Evolutionary conservation across 768 basidiomycete genomes (phyloP), one percentile per base, ranked within the genome.

Genomic region (Chiua virens): DNA sequence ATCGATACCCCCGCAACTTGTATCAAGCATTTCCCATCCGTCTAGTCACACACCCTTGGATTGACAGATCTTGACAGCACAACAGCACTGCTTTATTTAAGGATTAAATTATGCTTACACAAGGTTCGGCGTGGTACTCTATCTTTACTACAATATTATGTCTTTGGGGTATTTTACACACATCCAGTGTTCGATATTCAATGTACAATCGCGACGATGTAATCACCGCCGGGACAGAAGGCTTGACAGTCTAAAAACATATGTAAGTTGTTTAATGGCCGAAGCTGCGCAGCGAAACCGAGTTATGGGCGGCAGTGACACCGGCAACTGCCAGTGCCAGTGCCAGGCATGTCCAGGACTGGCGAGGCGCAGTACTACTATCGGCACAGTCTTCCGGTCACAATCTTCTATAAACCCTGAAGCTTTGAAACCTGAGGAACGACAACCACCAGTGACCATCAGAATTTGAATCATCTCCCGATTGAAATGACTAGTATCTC

Each of bases 41-140:
- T 46, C 61, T 87, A 35, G 85, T 85, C 35, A 85, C 85, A 3
- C 83, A 88, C 47, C 70, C 82, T 3, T 84, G 74, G 71, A 30
- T 69, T 13, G 65, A 69, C 49, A 55, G 55, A 40, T 55, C 58
- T 27, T 71, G 44, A 71, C 42, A 58, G 35, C 8, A 15, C 30
- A 44, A 52, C 28, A 7, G 10, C 42, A 47, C 23, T 30, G 53
- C 2, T n/a, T 38, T 60, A 58, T 58, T 60, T 55, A 60, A 46
- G 44, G 11, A 25, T 34, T 63, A 60, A 62, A 7, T 62, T 54
- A 64, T 42, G 34, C 41, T 22, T 48, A 34, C 27, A 27, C n/a
- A 14, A 30, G 17, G 17, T 39, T 52, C 17, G 27, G 14, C 37
- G 50, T 18, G 5, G 34, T 18, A 54, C 52, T 37, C 35, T 52